Evolutionary conservation across 1,139 yeast species (phyloP).

Genomic region (Hyphopichia fennica): DNA sequence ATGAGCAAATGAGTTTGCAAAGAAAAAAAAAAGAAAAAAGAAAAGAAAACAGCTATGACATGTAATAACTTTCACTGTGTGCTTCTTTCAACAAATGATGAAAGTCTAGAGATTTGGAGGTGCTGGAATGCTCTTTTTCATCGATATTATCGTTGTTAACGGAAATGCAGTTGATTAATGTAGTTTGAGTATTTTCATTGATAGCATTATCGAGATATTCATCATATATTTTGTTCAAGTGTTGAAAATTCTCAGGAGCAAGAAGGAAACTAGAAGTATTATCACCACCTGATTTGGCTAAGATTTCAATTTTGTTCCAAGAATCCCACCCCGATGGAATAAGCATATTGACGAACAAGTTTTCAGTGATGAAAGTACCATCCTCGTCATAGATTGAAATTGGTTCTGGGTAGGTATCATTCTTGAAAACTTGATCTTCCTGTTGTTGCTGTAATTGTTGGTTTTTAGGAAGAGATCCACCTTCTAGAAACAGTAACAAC

Average conservation of each 20-base stretch:
- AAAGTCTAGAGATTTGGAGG: neutral
- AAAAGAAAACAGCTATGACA: neutral
- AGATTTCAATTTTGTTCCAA: conserved; percentile 46
- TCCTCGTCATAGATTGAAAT: conserved; percentile 11
- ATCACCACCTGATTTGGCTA: conserved; percentile 28
- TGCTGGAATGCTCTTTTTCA: too few species aligned
- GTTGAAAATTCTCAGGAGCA: conserved; percentile 11
- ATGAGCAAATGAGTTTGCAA: neutral
- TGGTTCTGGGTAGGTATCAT: conserved; percentile 5
- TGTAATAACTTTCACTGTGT: neutral
- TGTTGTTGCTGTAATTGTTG: neutral
- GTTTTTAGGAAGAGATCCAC: neutral
- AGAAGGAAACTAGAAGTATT: too few species aligned
- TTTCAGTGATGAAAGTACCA: neutral
- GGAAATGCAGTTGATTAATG: neutral
- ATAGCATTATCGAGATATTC: conserved; percentile 6
- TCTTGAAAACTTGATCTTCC: too few species aligned
- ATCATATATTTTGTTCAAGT: conserved; percentile 12
- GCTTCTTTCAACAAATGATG: neutral
- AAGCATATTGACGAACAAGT: conserved; percentile 20
- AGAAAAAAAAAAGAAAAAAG: neutral
- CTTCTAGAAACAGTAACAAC: neutral
- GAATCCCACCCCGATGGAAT: conserved; percentile 56
- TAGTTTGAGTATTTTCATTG: neutral
- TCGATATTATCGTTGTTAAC: neutral